Evolutionary conservation across 2,329 filamentous ascomycete genomes (phyloP).

Genomic region (Aspergillus sp.): DNA sequence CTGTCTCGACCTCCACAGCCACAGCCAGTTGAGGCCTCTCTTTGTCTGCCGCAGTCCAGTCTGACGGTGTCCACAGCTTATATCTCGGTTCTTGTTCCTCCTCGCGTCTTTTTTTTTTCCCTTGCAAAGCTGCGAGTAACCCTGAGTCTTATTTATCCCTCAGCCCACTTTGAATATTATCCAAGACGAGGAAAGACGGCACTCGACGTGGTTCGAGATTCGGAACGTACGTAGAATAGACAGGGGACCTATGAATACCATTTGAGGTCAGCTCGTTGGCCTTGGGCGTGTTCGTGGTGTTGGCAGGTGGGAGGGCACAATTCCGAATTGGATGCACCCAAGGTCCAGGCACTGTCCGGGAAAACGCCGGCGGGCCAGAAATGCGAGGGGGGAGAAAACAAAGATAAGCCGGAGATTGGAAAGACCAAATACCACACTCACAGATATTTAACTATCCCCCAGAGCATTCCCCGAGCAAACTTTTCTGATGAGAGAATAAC

Average conservation of each 20-base stretch:
- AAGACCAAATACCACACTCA: slow-evolving; percentile 1
- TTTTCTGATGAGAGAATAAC: slow-evolving; percentile 12
- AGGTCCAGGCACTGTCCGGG: slow-evolving; percentile 6
- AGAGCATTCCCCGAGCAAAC: slow-evolving; percentile 2
- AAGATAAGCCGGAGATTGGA: slow-evolving; percentile 3
- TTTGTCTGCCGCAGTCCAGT: slow-evolving; percentile 12
- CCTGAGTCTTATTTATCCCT: slow-evolving; percentile 13
- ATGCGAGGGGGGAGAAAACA: neutral
- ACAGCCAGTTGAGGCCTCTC: slow-evolving; percentile 23
- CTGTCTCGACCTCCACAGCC: slow-evolving; percentile 29
- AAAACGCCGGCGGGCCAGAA: slow-evolving; percentile 7
- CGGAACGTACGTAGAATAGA: neutral
- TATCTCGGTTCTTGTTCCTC: neutral
- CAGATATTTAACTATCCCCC: slow-evolving; percentile 2
- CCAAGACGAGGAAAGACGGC: neutral
- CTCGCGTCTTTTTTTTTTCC: slow-evolving; percentile 14
- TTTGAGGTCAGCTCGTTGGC: neutral
- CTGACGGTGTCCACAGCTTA: slow-evolving; percentile 1
- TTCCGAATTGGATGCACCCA: slow-evolving; percentile 1
- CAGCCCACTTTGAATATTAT: slow-evolving; percentile 9
- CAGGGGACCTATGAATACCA: neutral
- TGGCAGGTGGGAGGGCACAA: slow-evolving; percentile 10
- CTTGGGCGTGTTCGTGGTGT: neutral
- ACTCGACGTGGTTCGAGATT: neutral
- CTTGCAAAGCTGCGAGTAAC: neutral